Conservation (phyloP, 352 stramenopile species). For the Lagenidium sp. region DNA sequence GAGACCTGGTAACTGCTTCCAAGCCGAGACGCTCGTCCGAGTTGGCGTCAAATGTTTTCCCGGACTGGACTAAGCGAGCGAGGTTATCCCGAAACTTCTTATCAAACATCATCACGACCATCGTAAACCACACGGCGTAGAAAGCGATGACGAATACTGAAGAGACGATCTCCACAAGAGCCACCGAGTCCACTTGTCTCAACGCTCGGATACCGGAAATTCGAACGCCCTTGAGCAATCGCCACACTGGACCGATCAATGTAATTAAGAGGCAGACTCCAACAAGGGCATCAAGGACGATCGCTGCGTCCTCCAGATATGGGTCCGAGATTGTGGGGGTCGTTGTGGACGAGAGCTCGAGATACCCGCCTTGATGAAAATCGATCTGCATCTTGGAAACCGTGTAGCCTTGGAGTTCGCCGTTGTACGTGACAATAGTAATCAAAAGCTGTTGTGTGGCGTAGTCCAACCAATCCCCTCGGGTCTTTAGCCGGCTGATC, state of each 20-base stretch:
- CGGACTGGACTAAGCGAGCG: constrained; percentile 20
- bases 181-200: neutral
- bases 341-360: constrained; percentile 9
- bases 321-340: constrained; percentile 16
- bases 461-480: constrained; percentile 19
- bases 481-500: constrained; percentile 9
- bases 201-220: neutral
- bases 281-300: constrained; percentile 20
- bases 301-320: constrained; percentile 8
- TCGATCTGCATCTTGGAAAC: constrained; percentile 18
- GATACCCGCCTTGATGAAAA: constrained; percentile 17
- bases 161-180: constrained; percentile 2
- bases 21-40: constrained; percentile 19
- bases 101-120: constrained; percentile 28
- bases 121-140: constrained; percentile 23
- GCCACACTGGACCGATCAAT: neutral
- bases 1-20: constrained; percentile 14
- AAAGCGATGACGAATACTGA: constrained; percentile 9
- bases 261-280: constrained; percentile 9
- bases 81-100: constrained; percentile 34
- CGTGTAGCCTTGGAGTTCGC: constrained; percentile 21
- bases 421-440: constrained; percentile 27
- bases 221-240: neutral
- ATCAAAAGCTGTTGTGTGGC: constrained; percentile 19
- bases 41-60: constrained; percentile 21